phyloP scores from a whole-genome alignment of 2,329 filamentous ascomycete genomes.

The Verticillium dahliae region DNA sequence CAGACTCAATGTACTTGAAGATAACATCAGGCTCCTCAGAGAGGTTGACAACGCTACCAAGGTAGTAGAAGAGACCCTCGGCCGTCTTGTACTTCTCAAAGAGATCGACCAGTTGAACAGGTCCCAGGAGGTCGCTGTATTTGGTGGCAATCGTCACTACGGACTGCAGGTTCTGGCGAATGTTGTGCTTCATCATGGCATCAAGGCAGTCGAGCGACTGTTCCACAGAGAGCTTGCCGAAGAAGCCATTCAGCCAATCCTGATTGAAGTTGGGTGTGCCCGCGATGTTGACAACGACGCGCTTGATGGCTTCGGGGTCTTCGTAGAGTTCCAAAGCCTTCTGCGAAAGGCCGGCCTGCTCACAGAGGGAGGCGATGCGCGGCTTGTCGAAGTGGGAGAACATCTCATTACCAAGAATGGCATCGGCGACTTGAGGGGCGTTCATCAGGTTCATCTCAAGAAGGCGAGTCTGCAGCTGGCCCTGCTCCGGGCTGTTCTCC shows the following conservation, averaged over 20 bases:
- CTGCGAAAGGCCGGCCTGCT: conserved; percentile 81
- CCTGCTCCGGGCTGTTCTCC: conserved; percentile 91
- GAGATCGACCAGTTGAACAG: conserved; percentile 82
- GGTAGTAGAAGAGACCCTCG: conserved; percentile 96
- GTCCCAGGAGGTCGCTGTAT: conserved; percentile 89
- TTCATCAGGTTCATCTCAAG: conserved; percentile 98
- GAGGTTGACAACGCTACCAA: conserved; percentile 95
- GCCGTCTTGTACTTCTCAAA: conserved; percentile 97
- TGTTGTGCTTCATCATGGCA: conserved; percentile 94
- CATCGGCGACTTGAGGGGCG: conserved; percentile 94
- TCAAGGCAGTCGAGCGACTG: conserved; percentile 91
- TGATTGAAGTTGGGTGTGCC: conserved; percentile 78
- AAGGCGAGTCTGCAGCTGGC: conserved; percentile 84
- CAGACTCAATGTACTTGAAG: conserved; percentile 99
- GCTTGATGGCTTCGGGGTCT: conserved; percentile 83
- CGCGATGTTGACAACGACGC: conserved; percentile 76
- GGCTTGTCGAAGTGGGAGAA: conserved; percentile 94
- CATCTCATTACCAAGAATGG: conserved; percentile 96
- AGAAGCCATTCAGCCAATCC: conserved; percentile 89
- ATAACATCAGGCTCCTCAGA: conserved; percentile 93
- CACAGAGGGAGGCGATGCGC: conserved; percentile 83
- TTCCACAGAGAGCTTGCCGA: conserved; percentile 90
- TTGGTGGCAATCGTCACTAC: conserved; percentile 96
- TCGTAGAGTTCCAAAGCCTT: conserved; percentile 93
- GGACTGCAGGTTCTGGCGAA: conserved; percentile 90